These are phyloP conservation scores for Marasmius fiardii DNA, from an alignment of 1,284 basidiomycete species.

Conservation along the genomic window DNA sequence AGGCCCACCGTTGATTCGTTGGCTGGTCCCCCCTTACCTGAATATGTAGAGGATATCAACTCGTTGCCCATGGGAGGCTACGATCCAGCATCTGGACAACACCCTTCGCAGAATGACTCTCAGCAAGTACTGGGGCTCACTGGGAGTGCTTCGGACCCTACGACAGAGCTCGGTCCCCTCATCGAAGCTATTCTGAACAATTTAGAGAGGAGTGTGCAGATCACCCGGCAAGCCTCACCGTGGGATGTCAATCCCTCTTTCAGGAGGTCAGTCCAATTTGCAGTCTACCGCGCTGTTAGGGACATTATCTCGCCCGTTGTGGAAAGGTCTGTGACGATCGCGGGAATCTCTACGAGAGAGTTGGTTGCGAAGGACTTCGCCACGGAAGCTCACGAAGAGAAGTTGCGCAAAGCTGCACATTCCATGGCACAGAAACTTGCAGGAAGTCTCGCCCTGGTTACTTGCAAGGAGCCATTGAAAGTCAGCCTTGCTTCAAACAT, in stretches of 20 bases:
- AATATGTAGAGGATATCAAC: slow-evolving; percentile 71
- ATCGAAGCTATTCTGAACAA: slow-evolving; percentile 79
- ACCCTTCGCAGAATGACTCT: slow-evolving; percentile 36
- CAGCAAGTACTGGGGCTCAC: slow-evolving; percentile 59
- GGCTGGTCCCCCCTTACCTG: slow-evolving; percentile 57
- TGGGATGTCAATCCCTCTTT: slow-evolving; percentile 81
- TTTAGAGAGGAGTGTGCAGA: slow-evolving; percentile 72
- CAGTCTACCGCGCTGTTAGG: slow-evolving; percentile 92
- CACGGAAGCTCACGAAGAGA: slow-evolving; percentile 90
- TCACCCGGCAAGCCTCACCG: slow-evolving; percentile 72
- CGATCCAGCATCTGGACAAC: slow-evolving; percentile 38
- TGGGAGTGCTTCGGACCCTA: slow-evolving; percentile 52
- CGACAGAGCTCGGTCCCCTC: slow-evolving; percentile 63
- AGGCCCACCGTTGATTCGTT: slow-evolving; percentile 52
- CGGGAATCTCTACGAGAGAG: slow-evolving; percentile 96
- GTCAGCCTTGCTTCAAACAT: slow-evolving; percentile 92
- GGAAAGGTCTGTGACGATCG: slow-evolving; percentile 98
- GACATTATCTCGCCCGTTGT: slow-evolving; percentile 99
- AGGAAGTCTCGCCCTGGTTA: slow-evolving; percentile 94
- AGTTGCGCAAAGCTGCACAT: slow-evolving; percentile 89
- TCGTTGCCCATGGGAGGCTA: slow-evolving; percentile 68
- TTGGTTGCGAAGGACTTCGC: slow-evolving; percentile 97
- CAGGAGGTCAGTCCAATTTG: slow-evolving; percentile 90
- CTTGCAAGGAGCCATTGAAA: slow-evolving; percentile 97
- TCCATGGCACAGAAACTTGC: slow-evolving; percentile 97